Evolutionary conservation across 345 rosid genomes (phyloP).

Genomic region (Cardiospermum halicacabum): DNA sequence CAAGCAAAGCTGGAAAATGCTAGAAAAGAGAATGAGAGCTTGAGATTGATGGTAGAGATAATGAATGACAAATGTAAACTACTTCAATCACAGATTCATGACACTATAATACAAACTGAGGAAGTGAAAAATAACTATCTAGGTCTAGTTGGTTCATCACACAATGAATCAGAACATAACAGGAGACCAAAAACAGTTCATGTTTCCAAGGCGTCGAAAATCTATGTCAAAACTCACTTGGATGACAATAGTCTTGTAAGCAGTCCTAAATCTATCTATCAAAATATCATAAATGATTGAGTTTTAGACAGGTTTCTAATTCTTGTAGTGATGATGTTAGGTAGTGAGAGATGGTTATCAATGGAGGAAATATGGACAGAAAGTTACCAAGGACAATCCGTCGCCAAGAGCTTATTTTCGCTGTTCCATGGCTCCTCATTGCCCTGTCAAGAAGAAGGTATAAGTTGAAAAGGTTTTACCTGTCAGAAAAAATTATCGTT

Average conservation of each 20-base stretch:
- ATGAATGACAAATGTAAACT: slow-evolving; percentile 25
- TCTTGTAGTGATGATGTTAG: slow-evolving; percentile 18
- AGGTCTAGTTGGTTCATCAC: background rate
- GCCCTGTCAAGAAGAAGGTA: slow-evolving; percentile 67
- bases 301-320: background rate
- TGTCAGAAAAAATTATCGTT: too few relatives aligned
- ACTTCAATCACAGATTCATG: slow-evolving; percentile 24
- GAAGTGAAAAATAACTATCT: background rate
- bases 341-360: slow-evolving; percentile 55
- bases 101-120: background rate
- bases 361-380: slow-evolving; percentile 75
- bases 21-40: slow-evolving; percentile 37
- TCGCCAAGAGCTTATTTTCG: slow-evolving; percentile 64
- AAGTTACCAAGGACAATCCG: slow-evolving; percentile 53
- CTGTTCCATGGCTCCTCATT: slow-evolving; percentile 48
- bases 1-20: slow-evolving; percentile 27
- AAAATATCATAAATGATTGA: background rate
- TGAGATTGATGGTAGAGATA: slow-evolving; percentile 30
- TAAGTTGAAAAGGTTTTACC: background rate
- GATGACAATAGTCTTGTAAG: slow-evolving; percentile 44
- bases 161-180: slow-evolving; percentile 14
- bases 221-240: slow-evolving; percentile 29
- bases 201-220: slow-evolving; percentile 19
- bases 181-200: slow-evolving; percentile 17
- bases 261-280: background rate